Evolutionary conservation across 1,139 yeast species (phyloP), one percentile per base, ranked within the genome.

Genomic region (Wickerhamomyces sp.): DNA sequence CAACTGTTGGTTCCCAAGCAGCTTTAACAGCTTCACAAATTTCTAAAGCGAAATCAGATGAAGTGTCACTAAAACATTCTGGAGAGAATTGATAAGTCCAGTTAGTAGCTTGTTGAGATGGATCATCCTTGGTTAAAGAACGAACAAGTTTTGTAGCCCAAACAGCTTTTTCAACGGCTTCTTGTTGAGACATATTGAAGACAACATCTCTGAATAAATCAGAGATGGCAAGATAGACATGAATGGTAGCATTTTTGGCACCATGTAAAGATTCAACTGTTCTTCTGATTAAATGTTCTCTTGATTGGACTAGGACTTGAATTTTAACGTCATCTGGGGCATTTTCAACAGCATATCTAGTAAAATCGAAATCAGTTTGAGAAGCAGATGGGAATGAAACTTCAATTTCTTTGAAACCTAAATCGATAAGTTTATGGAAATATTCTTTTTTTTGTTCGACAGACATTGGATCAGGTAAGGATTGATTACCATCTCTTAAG

Each of bases 371-470:
- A 67, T 93, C 99, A 29, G 88, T 82, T 64, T 91, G 98, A 6
- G 96, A 87, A 3, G 98, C 98, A 27, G 95, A 83, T 13, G 99
- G 98, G 71, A 93, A 93, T 0, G 96, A 82, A 15, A 93, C 98
- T 68, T 93, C 99, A 54, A 93, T 93, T 68, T 93, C 99, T 66
- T 93, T 93, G 73, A 90, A 93, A 0, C 98, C 98, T 42, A 90
- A 72, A 36, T 88, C 93, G n/a, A 91, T 72, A 48, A 93, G 74
- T 65, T 90, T 88, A 55, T 82, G 78, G 72, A 91, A 91, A 66
- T 88, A 91, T 56, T 78, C 85, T 65, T 88, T 88, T 71, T 93
- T 93, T 66, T 93, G 96, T 36, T 76, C 86, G 34, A 90, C 79
- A 31, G 89, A 77, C 98, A 93, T 93, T 44, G 98, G 98, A 67